Conservation (phyloP, 1,284 basidiomycete species). For the Porodaedalea pini region DNA sequence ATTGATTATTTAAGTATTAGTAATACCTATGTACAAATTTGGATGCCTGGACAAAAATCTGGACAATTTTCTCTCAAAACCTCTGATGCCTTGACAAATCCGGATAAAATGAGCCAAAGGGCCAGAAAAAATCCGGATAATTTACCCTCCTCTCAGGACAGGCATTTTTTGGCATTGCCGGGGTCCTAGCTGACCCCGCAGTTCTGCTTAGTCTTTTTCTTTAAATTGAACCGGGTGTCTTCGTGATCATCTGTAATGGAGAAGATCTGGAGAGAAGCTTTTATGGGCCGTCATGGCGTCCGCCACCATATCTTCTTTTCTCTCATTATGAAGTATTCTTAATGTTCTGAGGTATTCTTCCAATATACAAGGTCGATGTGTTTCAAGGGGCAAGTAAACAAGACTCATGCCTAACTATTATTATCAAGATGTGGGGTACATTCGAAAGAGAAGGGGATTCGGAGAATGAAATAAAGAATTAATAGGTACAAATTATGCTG, state of each 20-base stretch:
- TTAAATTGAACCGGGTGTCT: background rate
- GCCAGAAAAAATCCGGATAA: too few relatives aligned
- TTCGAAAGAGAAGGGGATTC: background rate
- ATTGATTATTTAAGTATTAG: too few relatives aligned
- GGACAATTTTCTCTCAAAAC: too few relatives aligned
- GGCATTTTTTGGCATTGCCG: too few relatives aligned
- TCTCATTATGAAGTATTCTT: too few relatives aligned
- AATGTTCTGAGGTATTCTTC: too few relatives aligned
- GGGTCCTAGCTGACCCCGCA: background rate
- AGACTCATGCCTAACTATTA: background rate
- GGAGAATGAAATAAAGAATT: background rate
- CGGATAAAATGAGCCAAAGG: too few relatives aligned
- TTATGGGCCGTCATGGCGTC: slow-evolving; percentile 2
- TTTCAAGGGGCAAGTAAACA: background rate
- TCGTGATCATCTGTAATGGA: background rate
- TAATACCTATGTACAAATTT: too few relatives aligned
- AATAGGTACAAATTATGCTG: background rate
- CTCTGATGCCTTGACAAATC: too few relatives aligned
- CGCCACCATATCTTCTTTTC: background rate
- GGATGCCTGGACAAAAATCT: too few relatives aligned
- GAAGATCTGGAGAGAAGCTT: background rate
- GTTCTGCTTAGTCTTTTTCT: background rate
- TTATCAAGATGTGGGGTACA: background rate
- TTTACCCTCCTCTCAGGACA: too few relatives aligned
- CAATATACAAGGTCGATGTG: too few relatives aligned